Base-by-base conservation (phyloP, 148 eudicot genomes). In the Chenopodium album region DNA sequence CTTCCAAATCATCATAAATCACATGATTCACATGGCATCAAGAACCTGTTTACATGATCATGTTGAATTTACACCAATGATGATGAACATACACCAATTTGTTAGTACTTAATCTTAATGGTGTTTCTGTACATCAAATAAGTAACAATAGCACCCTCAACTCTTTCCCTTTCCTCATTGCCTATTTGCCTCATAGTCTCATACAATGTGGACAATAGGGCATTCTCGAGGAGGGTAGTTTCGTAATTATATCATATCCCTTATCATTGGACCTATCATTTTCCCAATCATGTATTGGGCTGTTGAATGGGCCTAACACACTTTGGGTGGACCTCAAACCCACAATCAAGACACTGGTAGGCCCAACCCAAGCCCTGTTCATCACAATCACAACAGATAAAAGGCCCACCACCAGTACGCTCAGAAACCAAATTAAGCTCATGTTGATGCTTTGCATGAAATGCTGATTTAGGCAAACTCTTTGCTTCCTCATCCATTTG, bases 301-400 rank as follows among this genome's bases (percentile, higher is more conserved):
- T 20, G 75, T n/a, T 71, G 79, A 63, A 83, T 80, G 14, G 91
- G 59, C 84, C 83, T 79, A 56, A 92, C 90, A 72, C 97, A 92
- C 84, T 87, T 92, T 19, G 90, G 86, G 62, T 92, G 97, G 81
- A 92, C 91, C 87, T 92, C 97, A 66, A 91, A 92, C 50, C 97
- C 97, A 54, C 97, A 92, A 10, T 90, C 86, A 14, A 92, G 87
- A 76, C 96, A 92, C 75, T 87, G 91, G 60, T 91, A 92, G 23
- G 92, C 94, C 96, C 96, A 92, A 22, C 91, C 90, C 2, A 84
- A 88, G 20, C 96, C 96, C 74, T 91, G 96, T 74, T 92, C 96
- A 17, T 91, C 92, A 64, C 96, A 92, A 22, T 87, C 90, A 34
- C 96, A 92, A 71, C 96, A 92, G 7, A 92, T 89, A 68, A 87